These are phyloP conservation scores for Eucalyptus pauciflora DNA, from an alignment of 345 rosid species.

Conservation along the genomic window DNA sequence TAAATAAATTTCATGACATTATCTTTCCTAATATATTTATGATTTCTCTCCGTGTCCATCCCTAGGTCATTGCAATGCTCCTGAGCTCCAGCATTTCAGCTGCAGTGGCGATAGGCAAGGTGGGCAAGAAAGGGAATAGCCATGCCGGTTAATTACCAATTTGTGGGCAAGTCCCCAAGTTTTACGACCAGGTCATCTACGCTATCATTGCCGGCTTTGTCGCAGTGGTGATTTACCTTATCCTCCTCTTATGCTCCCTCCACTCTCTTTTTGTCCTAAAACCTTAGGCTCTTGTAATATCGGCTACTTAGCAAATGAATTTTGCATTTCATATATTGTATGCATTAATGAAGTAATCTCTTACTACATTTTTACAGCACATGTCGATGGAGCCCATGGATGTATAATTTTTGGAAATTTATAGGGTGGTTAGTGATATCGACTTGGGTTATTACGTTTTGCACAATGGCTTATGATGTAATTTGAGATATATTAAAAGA, in stretches of 20 bases:
- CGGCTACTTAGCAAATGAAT: not conserved
- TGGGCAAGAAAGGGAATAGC: slow-evolving; percentile 43
- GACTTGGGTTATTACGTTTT: not conserved
- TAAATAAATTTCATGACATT: not conserved
- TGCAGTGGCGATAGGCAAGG: slow-evolving; percentile 37
- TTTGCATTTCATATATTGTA: not conserved
- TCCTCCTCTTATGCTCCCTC: slow-evolving; percentile 24
- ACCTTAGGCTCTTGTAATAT: not conserved
- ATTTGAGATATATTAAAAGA: not conserved
- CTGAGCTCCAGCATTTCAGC: slow-evolving; percentile 40
- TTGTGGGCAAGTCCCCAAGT: slow-evolving; percentile 36
- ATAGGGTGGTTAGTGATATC: not conserved
- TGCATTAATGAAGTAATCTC: not conserved
- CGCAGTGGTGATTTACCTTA: slow-evolving; percentile 10
- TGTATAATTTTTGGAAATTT: not conserved
- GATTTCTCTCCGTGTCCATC: not conserved
- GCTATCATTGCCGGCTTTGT: slow-evolving; percentile 28
- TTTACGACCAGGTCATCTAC: slow-evolving; percentile 24
- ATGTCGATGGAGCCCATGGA: not conserved
- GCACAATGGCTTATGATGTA: not conserved
- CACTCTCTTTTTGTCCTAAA: slow-evolving; percentile 8
- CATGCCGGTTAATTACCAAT: slow-evolving; percentile 57
- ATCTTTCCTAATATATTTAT: not conserved
- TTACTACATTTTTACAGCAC: not conserved
- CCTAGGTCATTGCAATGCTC: slow-evolving; percentile 12